Percentiles rank a stretch among this genome's conserved stretches.
These are phyloP conservation scores for Tylopilus orsonianus DNA, from an alignment of 1,284 basidiomycete genomes.

Conservation along the genomic window DNA sequence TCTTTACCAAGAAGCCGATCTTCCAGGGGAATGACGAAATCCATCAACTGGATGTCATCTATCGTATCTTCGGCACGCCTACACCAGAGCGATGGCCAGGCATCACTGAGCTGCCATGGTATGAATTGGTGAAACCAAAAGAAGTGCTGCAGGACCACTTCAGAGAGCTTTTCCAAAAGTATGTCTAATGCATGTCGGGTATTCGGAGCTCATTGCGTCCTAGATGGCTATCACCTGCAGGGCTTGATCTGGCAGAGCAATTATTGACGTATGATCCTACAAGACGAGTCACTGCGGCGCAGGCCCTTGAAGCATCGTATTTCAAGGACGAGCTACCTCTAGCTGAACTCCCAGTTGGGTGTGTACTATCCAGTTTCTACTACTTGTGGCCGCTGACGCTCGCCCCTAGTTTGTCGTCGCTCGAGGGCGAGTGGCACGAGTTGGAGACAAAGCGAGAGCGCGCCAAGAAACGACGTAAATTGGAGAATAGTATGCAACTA, in stretches of 20 bases:
- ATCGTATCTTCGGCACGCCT: conserved; percentile 89
- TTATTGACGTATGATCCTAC: conserved; percentile 84
- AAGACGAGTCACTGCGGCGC: conserved; percentile 73
- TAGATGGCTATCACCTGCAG: conserved; percentile 83
- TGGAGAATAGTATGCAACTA: conserved; percentile 31
- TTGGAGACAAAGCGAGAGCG: conserved; percentile 85
- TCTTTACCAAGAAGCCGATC: conserved; percentile 92
- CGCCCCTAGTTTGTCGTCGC: conserved; percentile 56
- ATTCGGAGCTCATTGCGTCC: conserved; percentile 8
- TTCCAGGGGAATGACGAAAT: conserved; percentile 98
- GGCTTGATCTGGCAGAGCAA: conserved; percentile 80
- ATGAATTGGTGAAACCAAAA: conserved; percentile 93
- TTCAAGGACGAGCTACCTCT: conserved; percentile 79
- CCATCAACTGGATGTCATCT: conserved; percentile 92
- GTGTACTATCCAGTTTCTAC: conserved; percentile 35
- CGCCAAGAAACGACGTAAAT: conserved; percentile 69
- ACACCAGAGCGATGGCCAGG: conserved; percentile 81
- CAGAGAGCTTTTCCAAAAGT: conserved; percentile 79
- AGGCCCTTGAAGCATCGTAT: conserved; percentile 82
- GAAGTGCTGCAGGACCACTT: conserved; percentile 72
- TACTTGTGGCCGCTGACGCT: conserved; percentile 17
- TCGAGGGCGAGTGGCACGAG: conserved; percentile 95
- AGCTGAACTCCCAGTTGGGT: conserved; percentile 79
- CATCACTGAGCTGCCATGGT: conserved; percentile 90
- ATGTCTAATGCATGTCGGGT: conserved; percentile 26